Base-by-base conservation (phyloP, 1,139 yeast genomes). In the Zygoascus sp. region DNA sequence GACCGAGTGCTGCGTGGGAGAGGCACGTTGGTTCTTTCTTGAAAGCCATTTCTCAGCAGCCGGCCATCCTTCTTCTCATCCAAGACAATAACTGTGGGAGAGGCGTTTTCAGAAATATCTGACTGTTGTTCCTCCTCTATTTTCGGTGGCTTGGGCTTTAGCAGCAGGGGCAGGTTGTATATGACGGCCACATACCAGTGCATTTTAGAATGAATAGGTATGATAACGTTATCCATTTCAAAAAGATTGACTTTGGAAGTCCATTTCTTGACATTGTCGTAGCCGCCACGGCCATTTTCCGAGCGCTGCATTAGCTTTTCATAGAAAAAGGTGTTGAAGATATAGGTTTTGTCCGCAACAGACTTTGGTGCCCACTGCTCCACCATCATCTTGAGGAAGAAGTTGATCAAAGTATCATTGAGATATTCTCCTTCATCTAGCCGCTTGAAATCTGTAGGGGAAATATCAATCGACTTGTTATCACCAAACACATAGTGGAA, bases 271-370 rank as follows among this genome's bases (percentile, higher is more conserved):
- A 90, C 82, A 55, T 83, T 84, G 1, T 68, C 70, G 61, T 83
- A 88, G 50, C 76, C 77, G 48, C 74, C 50, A 28, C 51, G 55
- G 5, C 61, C 62, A 11, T 50, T 53, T 11, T 50, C 53, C 28
- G 44, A 61, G 44, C 44, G 62, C 40, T 50, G 69, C 51, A 51
- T 71, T 39, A 89, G 68, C 58, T 81, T 82, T 1, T 85, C 77
- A 67, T 77, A 92, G 63, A 94, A 90, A 61, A 87, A 94, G 0
- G 97, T 84, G 59, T 88, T 87, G 64, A 92, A 79, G 2, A 89
- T 74, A 60, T 81, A 78, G 1, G 83, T 75, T 17, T 39, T n/a
- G 16, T 40, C 39, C 11, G 49, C 40, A 21, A 30, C 35, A 30
- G 37, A 30, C 13, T 32, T 42, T 35, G 20, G 47, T 27, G 40